Evolutionary conservation across 2,329 filamentous ascomycete genomes (phyloP), one percentile per base, ranked within the genome.

Genomic region (Colletotrichum sp.): DNA sequence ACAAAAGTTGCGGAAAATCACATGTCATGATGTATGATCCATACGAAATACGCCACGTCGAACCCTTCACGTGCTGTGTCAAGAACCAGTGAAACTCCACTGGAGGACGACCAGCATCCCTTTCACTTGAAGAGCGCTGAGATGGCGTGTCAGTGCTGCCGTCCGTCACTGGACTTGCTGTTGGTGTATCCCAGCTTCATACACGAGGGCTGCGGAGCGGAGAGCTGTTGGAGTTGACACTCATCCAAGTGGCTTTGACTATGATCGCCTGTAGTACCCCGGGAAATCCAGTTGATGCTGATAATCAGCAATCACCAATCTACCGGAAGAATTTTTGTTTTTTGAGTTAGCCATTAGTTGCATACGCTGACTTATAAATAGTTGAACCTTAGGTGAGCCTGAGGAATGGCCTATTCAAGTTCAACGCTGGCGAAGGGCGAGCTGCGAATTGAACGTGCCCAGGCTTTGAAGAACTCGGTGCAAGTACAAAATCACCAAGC

Each of bases 101-200:
- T 10, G 16, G 36, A 10, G 12, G 8, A 26, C 26, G 26, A 26
- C 16, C 36, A 18, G 16, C 8, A 18, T 18, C 16, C 5, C 36
- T 10, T 30, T 30, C 28, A 10, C 28, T 30, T 30, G 28, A 0
- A 49, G 6, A 0, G 0, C 4, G 44, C 10, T 1, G 1, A 7
- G 1, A 0, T 49, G 10, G 10, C 10, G 3, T 0, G n/a, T 0
- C n/a, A 49, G 0, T 2, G 44, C 44, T 21, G n/a, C 44, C 10
- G 44, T 21, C 1, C 4, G 44, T 52, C 44, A 21, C n/a, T 13
- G 10, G n/a, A 0, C 10, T 21, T 52, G 44, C 10, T 52, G 2
- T 1, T 52, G 8, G 1, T 21, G 44, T 21, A 52, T 52, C 3
- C n/a, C 10, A 52, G n/a, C n/a, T 8, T 52, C 44, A 21, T 21